phyloP scores from a whole-genome alignment of 805 yeast genomes.

The Suhomyces sp. region DNA sequence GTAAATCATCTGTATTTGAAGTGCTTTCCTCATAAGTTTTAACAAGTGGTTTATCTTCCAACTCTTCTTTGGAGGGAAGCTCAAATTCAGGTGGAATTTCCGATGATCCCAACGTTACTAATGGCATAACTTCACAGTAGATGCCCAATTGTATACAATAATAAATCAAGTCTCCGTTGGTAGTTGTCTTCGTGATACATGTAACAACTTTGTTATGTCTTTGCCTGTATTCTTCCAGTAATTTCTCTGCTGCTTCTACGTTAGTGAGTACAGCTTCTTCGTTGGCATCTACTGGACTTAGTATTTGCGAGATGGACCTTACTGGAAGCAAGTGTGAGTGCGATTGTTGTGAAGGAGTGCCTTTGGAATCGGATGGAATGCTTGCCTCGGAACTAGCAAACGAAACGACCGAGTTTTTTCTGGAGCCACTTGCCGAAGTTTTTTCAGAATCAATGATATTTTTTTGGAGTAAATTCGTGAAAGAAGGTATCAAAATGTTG shows the following conservation, averaged over 20 bases:
- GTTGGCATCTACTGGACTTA: slow-evolving; percentile 10
- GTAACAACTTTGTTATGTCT: slow-evolving; percentile 20
- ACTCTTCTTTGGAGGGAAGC: slow-evolving; percentile 24
- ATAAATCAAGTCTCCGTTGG: slow-evolving; percentile 53
- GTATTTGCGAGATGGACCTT: slow-evolving; percentile 13
- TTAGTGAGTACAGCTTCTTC: slow-evolving; percentile 13
- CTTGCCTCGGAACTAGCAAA: slow-evolving; percentile 46
- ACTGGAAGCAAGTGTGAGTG: background rate
- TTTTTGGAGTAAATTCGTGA: slow-evolving; percentile 36
- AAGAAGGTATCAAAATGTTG: slow-evolving; percentile 42
- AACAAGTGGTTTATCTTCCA: slow-evolving; percentile 18
- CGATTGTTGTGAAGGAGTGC: slow-evolving; percentile 13
- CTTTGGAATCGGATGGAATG: slow-evolving; percentile 21
- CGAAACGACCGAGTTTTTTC: slow-evolving; percentile 50
- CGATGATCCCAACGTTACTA: slow-evolving; percentile 27
- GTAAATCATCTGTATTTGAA: background rate
- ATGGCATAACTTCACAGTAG: slow-evolving; percentile 58
- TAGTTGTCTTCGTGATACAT: slow-evolving; percentile 64
- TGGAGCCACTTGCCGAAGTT: slow-evolving; percentile 26
- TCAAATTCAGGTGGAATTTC: slow-evolving; percentile 21
- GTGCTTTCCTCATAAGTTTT: slow-evolving; percentile 4
- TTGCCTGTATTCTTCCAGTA: slow-evolving; percentile 21
- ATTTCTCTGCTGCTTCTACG: slow-evolving; percentile 28
- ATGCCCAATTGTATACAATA: slow-evolving; percentile 60
- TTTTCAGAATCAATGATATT: slow-evolving; percentile 32